Evolutionary conservation across 139 green algal species (phyloP).

Genomic region (Edaphochlamys debaryana): DNA sequence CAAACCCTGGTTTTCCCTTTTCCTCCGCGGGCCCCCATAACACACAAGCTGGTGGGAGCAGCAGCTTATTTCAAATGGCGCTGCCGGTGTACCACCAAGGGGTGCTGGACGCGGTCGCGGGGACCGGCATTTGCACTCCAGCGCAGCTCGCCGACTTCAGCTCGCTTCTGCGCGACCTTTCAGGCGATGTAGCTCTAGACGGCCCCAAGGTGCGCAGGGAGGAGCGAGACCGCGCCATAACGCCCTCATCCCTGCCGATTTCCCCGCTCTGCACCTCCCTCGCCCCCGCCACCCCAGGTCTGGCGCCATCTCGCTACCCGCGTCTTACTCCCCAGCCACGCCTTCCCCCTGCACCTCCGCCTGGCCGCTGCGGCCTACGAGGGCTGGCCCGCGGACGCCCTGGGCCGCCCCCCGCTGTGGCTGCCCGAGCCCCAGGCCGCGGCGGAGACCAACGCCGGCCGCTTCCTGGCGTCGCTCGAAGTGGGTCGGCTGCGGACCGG

Average conservation of each 20-base stretch:
- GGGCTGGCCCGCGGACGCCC: conserved; percentile 53
- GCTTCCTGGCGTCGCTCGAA: conserved; percentile 60
- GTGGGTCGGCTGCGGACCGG: too few species aligned
- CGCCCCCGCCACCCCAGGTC: too few species aligned
- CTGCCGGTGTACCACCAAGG: too few species aligned
- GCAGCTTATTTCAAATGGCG: too few species aligned
- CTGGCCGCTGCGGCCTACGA: conserved; percentile 57
- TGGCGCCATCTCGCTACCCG: conserved; percentile 59
- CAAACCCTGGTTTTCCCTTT: too few species aligned
- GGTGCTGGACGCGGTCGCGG: too few species aligned
- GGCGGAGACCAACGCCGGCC: conserved; percentile 63
- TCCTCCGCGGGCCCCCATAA: too few species aligned
- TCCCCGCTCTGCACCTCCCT: too few species aligned
- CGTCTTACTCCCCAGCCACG: conserved; percentile 62
- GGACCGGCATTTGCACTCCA: not conserved
- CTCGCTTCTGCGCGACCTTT: not conserved
- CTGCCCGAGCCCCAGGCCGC: conserved; percentile 49
- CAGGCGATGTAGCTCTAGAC: not conserved
- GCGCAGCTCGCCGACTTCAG: conserved; percentile 1
- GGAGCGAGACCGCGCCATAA: too few species aligned
- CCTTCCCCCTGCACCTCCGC: conserved; percentile 65
- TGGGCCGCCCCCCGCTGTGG: conserved; percentile 74
- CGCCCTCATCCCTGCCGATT: too few species aligned
- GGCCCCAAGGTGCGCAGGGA: not conserved
- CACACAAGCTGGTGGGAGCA: too few species aligned